Conservation (phyloP, 148 eudicot species). For the Tetragonia tetragonoides region DNA sequence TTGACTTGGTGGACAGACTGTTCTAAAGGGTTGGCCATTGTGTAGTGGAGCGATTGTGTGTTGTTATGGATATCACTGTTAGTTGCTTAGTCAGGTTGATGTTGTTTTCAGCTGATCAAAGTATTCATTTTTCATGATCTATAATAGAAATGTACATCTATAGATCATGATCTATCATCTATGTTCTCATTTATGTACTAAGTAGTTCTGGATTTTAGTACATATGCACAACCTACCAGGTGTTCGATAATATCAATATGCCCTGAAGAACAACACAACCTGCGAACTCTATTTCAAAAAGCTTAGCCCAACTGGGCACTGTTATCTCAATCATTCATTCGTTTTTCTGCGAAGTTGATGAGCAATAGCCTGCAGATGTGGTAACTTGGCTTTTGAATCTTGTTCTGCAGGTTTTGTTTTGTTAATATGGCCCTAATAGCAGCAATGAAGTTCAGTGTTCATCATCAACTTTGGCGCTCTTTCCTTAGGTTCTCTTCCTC, state of each 20-base stretch:
- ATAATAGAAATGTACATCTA: too few relatives aligned
- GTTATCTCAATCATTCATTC: background rate
- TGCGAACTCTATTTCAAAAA: background rate
- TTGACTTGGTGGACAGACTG: too few relatives aligned
- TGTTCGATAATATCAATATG: conserved; percentile 31
- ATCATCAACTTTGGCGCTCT: conserved; percentile 6
- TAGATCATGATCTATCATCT: too few relatives aligned
- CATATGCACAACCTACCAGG: background rate
- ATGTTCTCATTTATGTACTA: too few relatives aligned
- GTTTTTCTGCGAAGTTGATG: background rate
- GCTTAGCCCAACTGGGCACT: background rate
- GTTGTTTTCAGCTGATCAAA: too few relatives aligned
- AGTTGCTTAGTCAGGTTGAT: too few relatives aligned
- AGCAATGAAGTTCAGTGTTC: conserved; percentile 2
- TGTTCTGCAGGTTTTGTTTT: background rate
- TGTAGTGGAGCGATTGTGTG: too few relatives aligned
- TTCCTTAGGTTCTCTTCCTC: conserved; percentile 22
- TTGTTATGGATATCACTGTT: too few relatives aligned
- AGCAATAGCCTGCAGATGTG: background rate
- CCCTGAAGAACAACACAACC: background rate
- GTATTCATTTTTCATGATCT: too few relatives aligned
- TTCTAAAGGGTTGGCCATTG: too few relatives aligned
- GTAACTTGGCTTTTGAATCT: background rate
- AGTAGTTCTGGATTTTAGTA: too few relatives aligned
- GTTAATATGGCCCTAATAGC: conserved; percentile 14